Base-by-base conservation (phyloP, 2,329 filamentous ascomycete genomes). In the Epichloe glyceriae region DNA sequence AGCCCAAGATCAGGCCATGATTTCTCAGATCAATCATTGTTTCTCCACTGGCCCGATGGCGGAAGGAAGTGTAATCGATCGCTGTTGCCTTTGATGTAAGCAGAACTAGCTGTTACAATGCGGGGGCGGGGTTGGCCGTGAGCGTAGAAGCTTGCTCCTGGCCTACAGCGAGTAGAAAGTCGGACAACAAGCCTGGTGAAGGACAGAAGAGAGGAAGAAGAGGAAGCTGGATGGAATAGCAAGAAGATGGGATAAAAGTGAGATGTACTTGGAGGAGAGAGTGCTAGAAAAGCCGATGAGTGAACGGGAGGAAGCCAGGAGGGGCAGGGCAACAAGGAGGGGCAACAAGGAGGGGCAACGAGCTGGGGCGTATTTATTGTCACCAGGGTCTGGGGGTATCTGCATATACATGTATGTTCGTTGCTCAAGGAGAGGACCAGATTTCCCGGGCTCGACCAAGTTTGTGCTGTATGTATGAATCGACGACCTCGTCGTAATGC, bases 1-100 rank as follows among this genome's bases (percentile, higher is more conserved):
- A 61, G 60, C 73, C 76, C 66, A 80, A 62, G 54, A 80, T 61
- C 60, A 78, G 66, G 61, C 73, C 70, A 58, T 70, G 70, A 49
- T 69, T 69, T 62, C 70, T 75, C 56, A 71, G 61, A 55, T 67
- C 66, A 58, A 72, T 66, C 78, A 80, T 80, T 54, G 53, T 57
- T 15, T 12, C 19, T 8, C 14, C 12, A 19, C 14, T 35, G 44
- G 26, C 33, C 26, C 8, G 10, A 20, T 35, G n/a, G n/a, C 44
- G 34, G 10, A 35, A 22, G 5, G 3, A 12, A 34, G 3, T 35
- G 19, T 15, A 14, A 14, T 20, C n/a, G 30, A 10, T 26, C n/a
- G 12, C 30, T 19, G 43, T n/a, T 45, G 43, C 10, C n/a, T 34
- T 45, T 19, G 43, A 34, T 19, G 43, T 17, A 34, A 5, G 37